These are phyloP conservation scores for Blastobotrys chiropterorum DNA, from an alignment of 805 yeast genomes.

Conservation along the genomic window DNA sequence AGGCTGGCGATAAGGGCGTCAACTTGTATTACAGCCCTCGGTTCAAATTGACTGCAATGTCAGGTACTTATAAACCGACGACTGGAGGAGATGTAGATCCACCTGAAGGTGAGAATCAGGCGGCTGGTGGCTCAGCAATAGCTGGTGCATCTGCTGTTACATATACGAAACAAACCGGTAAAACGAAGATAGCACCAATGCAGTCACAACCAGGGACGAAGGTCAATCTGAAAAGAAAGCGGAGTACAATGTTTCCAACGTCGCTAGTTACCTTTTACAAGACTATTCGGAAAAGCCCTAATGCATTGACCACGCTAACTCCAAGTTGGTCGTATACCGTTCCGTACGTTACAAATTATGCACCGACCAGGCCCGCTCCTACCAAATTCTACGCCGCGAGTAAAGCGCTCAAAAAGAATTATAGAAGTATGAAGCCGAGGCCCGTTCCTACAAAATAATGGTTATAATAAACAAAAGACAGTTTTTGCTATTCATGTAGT, in stretches of 20 bases:
- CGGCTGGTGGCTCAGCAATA: constrained; percentile 37
- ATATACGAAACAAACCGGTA: constrained; percentile 74
- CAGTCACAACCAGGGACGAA: constrained; percentile 76
- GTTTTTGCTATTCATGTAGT: too few relatives aligned
- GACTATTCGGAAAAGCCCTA: constrained; percentile 41
- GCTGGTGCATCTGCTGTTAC: constrained; percentile 55
- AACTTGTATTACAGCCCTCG: constrained; percentile 65
- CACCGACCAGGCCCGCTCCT: constrained; percentile 39
- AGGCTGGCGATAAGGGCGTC: constrained; percentile 35
- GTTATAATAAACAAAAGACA: too few relatives aligned
- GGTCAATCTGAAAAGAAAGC: constrained; percentile 48
- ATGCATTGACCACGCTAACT: constrained; percentile 58
- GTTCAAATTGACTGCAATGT: constrained; percentile 63
- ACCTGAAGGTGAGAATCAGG: constrained; percentile 36
- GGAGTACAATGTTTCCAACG: constrained; percentile 58
- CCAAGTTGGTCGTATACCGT: constrained; percentile 78
- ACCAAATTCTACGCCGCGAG: constrained; percentile 20
- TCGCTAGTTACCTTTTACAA: constrained; percentile 59
- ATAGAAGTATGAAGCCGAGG: neutral
- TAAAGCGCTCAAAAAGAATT: neutral
- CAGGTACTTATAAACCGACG: constrained; percentile 42
- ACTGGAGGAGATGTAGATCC: constrained; percentile 42
- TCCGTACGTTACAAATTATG: constrained; percentile 59
- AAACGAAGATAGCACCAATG: constrained; percentile 83
- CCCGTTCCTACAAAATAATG: neutral